Base-by-base conservation (phyloP, 805 yeast genomes). In the Wickerhamiella domercqiae region DNA sequence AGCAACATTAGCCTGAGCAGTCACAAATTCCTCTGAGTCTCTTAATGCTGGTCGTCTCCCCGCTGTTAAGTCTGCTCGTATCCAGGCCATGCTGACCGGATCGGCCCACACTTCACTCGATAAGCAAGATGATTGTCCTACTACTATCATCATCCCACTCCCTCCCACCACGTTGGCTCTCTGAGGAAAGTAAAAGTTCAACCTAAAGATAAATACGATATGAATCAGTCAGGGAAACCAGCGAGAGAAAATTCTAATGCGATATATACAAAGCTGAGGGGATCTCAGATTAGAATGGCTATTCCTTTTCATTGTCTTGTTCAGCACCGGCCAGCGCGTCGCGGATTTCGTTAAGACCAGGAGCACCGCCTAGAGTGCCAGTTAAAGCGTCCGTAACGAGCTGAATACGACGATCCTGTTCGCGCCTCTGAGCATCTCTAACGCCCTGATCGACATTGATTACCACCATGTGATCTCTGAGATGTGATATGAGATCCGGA, bases 1-100 rank as follows among this genome's bases (percentile, higher is more conserved):
- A 0, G 95, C 95, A 1, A 81, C 68, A 16, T 62, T 57, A 37
- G 63, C 65, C 40, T 66, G 73, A 1, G 75, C 70, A 2, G 63
- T 50, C 2, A 75, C 54, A 44, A 71, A 74, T 26, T 60, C 57
- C 49, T 78, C 86, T 29, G 40, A 39, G n/a, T 48, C 45, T 5
- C 37, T 42, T 18, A 60, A 49, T 18, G 49, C 45, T 2, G 63
- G 65, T 17, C 56, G 43, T 2, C 55, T 48, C 1, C 53, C 57
- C 2, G 53, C 46, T 14, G 61, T 51, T 35, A 59, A 44, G 29
- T 53, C 55, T 7, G 55, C 47, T 36, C 34, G 40, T 15, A 43
- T 41, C 61, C 61, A 56, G 35, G 24, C 32, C 29, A 48, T 41
- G 11, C 7, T 30, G 21, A 14, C n/a, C n/a, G n/a, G n/a, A n/a